Evolutionary conservation across 192 early-diverging fungal genomes (phyloP).

Genomic region (Podila epicladia): DNA sequence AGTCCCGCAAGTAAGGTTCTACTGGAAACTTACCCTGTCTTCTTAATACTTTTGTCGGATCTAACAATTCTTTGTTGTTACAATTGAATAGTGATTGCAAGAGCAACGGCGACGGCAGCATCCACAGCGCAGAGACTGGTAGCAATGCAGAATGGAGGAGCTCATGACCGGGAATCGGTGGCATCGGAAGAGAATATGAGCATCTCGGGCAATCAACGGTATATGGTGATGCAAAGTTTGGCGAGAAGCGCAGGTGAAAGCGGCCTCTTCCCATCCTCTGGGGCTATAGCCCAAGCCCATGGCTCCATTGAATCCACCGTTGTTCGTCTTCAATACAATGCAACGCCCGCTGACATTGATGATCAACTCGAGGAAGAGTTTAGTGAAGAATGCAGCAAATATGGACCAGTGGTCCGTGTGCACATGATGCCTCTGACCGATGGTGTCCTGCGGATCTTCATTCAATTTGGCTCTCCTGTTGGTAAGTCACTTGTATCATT

Average conservation of each 20-base stretch:
- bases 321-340: conserved; percentile 75
- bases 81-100: conserved; percentile 38
- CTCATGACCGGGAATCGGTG: conserved; percentile 55
- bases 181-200: conserved; percentile 64
- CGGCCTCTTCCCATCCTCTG: conserved; percentile 27
- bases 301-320: conserved; percentile 56
- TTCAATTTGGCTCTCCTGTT: conserved; percentile 69
- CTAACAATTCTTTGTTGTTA: background rate
- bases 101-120: conserved; percentile 58
- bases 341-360: conserved; percentile 78
- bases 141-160: conserved; percentile 43
- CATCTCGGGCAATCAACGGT: conserved; percentile 66
- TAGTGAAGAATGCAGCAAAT: conserved; percentile 83
- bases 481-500: conserved; percentile 37
- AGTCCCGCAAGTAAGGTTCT: conserved; percentile 30
- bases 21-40: background rate
- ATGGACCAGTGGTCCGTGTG: conserved; percentile 70
- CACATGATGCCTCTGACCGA: conserved; percentile 44
- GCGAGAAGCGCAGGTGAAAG: conserved; percentile 46
- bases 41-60: background rate
- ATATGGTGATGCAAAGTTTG: conserved; percentile 79
- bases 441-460: conserved; percentile 78
- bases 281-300: background rate
- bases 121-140: conserved; percentile 56
- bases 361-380: conserved; percentile 86